Percentiles rank a stretch among this genome's conserved stretches.
These are phyloP conservation scores for Penicillium waksmanii DNA, from an alignment of 495 filamentous ascomycete species.

Conservation along the genomic window DNA sequence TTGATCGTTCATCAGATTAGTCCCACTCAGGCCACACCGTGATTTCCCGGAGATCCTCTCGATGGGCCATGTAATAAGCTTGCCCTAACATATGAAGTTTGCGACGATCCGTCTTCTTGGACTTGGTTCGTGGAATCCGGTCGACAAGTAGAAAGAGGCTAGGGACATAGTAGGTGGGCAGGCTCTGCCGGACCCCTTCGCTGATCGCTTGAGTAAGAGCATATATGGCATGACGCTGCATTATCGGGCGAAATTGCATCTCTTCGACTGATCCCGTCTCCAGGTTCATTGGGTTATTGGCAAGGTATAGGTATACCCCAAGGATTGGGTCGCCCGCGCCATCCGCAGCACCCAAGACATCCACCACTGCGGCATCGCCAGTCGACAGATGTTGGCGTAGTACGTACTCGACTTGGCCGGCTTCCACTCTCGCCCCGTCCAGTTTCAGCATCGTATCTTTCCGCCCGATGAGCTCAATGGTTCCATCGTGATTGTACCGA, in stretches of 20 bases:
- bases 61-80: constrained; percentile 23
- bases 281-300: constrained; percentile 20
- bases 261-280: constrained; percentile 14
- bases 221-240: constrained; percentile 8
- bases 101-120: constrained; percentile 49
- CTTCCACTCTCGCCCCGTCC: constrained; percentile 75
- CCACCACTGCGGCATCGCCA: constrained; percentile 27
- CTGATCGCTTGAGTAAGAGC: constrained; percentile 9
- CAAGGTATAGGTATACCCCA: constrained; percentile 26
- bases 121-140: constrained; percentile 43
- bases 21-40: constrained; percentile 24
- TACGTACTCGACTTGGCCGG: constrained; percentile 65
- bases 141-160: constrained; percentile 29
- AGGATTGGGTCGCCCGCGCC: constrained; percentile 28
- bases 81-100: constrained; percentile 30
- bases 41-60: constrained; percentile 21
- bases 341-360: constrained; percentile 29
- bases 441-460: constrained; percentile 83
- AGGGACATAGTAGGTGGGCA: constrained; percentile 32
- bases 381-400: constrained; percentile 18
- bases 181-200: constrained; percentile 13
- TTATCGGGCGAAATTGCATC: constrained; percentile 24
- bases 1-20: constrained; percentile 4
- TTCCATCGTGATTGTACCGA: constrained; percentile 68
- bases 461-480: constrained; percentile 74